Evolutionary conservation across 495 filamentous ascomycete species (phyloP).

Genomic region (Trichoderma orchidacearum): DNA sequence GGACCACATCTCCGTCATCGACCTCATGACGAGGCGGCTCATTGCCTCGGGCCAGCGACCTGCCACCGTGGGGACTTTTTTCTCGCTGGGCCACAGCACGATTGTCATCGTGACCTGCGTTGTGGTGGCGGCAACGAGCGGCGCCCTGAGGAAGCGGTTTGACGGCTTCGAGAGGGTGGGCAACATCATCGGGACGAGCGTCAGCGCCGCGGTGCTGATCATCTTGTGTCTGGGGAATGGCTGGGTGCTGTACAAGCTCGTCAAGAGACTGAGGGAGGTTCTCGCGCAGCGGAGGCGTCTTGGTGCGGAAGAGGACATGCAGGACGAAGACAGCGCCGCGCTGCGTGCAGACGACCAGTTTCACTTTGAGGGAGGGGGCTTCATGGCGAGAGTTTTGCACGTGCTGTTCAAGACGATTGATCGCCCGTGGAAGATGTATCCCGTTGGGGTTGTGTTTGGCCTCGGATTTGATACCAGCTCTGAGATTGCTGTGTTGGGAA

Average conservation of each 20-base stretch:
- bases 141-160: constrained; percentile 66
- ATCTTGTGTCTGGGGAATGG: constrained; percentile 71
- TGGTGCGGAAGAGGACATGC: constrained; percentile 5
- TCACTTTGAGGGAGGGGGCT: constrained; percentile 63
- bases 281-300: constrained; percentile 24
- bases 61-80: constrained; percentile 92
- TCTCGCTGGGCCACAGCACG: constrained; percentile 86
- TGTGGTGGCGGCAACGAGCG: constrained; percentile 78
- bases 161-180: constrained; percentile 71
- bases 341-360: constrained; percentile 43
- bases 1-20: constrained; percentile 93
- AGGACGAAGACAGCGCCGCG: constrained; percentile 12
- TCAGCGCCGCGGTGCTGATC: constrained; percentile 71
- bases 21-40: constrained; percentile 87
- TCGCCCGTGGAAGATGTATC: constrained; percentile 95
- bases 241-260: constrained; percentile 69
- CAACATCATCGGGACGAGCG: constrained; percentile 72
- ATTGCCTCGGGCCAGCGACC: constrained; percentile 75
- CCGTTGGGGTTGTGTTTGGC: constrained; percentile 79
- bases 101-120: constrained; percentile 87
- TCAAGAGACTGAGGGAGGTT: constrained; percentile 49
- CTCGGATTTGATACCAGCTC: constrained; percentile 93
- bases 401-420: constrained; percentile 75
- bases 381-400: constrained; percentile 57
- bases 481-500: constrained; percentile 84